These are phyloP conservation scores for Cryptosporidium viatorum DNA, from an alignment of 169 alveolate genomes.

Conservation along the genomic window DNA sequence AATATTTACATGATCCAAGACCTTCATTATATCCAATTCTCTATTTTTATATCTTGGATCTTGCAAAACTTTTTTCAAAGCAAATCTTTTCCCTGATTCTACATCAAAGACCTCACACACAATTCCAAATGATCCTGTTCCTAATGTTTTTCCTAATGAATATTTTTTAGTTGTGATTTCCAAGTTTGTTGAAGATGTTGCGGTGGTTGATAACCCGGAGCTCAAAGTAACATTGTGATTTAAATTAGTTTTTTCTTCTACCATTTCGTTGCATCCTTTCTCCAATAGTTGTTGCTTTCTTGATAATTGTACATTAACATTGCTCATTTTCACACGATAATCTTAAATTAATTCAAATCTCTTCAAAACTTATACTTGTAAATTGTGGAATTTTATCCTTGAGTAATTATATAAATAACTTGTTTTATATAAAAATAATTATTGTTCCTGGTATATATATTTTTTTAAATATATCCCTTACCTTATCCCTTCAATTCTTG, in stretches of 20 bases:
- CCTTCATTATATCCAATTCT: constrained; percentile 94
- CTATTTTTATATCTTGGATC: constrained; percentile 96
- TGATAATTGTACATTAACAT: constrained; percentile 46
- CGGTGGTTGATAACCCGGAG: constrained; percentile 69
- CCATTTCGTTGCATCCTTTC: constrained; percentile 34
- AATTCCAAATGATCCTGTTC: constrained; percentile 98
- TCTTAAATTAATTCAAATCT: constrained; percentile 4
- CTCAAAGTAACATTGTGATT: constrained; percentile 59
- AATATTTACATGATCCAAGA: constrained; percentile 93
- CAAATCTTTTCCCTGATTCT: constrained; percentile 95
- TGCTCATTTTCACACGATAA: constrained; percentile 28
- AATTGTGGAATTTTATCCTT: background rate
- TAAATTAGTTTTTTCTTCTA: constrained; percentile 38
- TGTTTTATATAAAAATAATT: background rate
- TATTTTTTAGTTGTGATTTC: constrained; percentile 76
- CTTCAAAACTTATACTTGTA: background rate
- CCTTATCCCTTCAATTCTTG: constrained; percentile 43
- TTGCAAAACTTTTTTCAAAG: constrained; percentile 96
- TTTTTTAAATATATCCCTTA: constrained; percentile 30
- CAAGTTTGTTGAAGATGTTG: constrained; percentile 63
- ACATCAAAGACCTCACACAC: constrained; percentile 93
- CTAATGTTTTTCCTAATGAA: constrained; percentile 90
- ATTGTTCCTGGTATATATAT: background rate
- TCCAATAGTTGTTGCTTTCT: constrained; percentile 58
- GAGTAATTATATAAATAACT: background rate